Conservation (phyloP, 257 asterid species). For the Forsythia suspensa region DNA sequence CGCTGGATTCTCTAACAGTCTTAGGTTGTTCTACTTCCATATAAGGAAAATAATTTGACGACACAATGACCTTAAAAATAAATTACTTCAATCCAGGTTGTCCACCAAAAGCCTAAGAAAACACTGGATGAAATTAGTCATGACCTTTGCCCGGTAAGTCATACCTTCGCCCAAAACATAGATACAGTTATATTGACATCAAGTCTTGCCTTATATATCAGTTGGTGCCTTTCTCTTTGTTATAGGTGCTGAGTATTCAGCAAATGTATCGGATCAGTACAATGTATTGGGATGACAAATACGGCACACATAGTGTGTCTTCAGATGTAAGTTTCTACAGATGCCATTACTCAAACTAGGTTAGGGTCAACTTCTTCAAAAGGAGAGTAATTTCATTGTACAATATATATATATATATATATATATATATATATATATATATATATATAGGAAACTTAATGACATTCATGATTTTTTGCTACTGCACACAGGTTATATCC, state of each 20-base stretch:
- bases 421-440: not conserved
- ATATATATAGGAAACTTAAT: slow-evolving; percentile 11
- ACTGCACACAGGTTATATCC: slow-evolving; percentile 71
- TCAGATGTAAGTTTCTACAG: slow-evolving; percentile 73
- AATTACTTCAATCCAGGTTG: slow-evolving; percentile 51
- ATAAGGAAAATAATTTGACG: not conserved
- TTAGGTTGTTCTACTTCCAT: not conserved
- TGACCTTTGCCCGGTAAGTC: slow-evolving; percentile 82
- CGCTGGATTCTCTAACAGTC: not conserved
- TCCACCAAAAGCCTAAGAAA: slow-evolving; percentile 96
- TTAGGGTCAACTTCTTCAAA: slow-evolving; percentile 35
- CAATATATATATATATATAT: slow-evolving; percentile 4
- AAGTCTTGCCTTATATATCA: slow-evolving; percentile 11
- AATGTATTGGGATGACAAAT: slow-evolving; percentile 99
- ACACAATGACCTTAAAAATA: not conserved
- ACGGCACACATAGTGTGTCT: slow-evolving; percentile 95
- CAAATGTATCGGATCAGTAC: slow-evolving; percentile 94
- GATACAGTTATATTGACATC: not conserved
- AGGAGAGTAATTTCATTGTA: slow-evolving; percentile 16
- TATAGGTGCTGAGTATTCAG: slow-evolving; percentile 91
- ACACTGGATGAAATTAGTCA: slow-evolving; percentile 86
- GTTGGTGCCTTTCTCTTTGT: slow-evolving; percentile 11
- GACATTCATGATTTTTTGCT: not conserved
- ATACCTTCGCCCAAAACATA: slow-evolving; percentile 10
- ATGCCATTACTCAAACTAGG: slow-evolving; percentile 39